A percentile compares a stretch with the other conserved stretches of the same genome.
Evolutionary conservation across 2,329 filamentous ascomycete species (phyloP).

Genomic region (Sclerotiophoma versabilis): DNA sequence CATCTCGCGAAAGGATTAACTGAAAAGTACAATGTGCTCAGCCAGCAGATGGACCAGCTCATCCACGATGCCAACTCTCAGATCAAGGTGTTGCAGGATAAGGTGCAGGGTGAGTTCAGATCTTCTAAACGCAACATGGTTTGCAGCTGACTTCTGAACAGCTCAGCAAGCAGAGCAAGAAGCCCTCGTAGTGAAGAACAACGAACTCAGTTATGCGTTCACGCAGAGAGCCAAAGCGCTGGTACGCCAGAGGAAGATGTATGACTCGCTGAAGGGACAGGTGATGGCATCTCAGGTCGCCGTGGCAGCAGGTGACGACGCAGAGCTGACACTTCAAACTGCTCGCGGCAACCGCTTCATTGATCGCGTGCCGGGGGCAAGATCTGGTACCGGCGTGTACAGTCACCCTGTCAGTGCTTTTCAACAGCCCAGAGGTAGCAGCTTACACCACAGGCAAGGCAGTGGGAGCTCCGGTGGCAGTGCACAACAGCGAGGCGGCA

Average conservation of each 20-base stretch:
- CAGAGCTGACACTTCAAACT: constrained; percentile 38
- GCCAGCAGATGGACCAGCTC: constrained; percentile 72
- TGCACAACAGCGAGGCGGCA: constrained; percentile 29
- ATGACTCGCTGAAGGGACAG: constrained; percentile 63
- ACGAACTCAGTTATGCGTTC: constrained; percentile 71
- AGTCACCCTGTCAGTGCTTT: constrained; percentile 25
- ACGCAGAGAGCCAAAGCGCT: constrained; percentile 75
- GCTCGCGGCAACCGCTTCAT: constrained; percentile 40
- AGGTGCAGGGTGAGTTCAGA: constrained; percentile 63
- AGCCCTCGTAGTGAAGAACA: constrained; percentile 71
- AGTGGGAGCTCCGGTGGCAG: constrained; percentile 39
- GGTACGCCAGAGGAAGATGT: constrained; percentile 69
- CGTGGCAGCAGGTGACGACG: constrained; percentile 60
- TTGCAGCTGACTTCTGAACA: constrained; percentile 32
- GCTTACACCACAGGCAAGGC: constrained; percentile 26
- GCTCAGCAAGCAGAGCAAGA: constrained; percentile 69
- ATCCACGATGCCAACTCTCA: constrained; percentile 78
- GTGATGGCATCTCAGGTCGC: constrained; percentile 63
- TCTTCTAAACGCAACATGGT: not conserved
- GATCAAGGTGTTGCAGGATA: constrained; percentile 70
- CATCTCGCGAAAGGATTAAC: constrained; percentile 73
- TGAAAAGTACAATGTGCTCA: constrained; percentile 73
- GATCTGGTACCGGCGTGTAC: constrained; percentile 33
- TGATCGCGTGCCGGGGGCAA: constrained; percentile 39
- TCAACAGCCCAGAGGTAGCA: constrained; percentile 22